These are phyloP conservation scores for Zymoseptoria brevis DNA, from an alignment of 2,329 filamentous ascomycete genomes.

Conservation along the genomic window DNA sequence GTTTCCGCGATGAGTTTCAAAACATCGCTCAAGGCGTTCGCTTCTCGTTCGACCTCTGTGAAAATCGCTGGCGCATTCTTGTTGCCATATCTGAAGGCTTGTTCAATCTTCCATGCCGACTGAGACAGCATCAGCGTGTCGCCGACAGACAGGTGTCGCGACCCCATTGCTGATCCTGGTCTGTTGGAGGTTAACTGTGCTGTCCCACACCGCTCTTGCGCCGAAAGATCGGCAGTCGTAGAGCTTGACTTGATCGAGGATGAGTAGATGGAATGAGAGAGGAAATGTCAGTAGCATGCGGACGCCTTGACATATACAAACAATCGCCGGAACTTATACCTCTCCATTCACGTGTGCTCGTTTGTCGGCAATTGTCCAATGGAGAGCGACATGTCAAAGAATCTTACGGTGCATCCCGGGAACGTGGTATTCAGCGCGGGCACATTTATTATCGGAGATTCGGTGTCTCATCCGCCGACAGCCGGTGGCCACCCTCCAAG, in stretches of 20 bases:
- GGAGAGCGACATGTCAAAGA: background rate
- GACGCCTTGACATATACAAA: background rate
- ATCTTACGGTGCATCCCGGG: background rate
- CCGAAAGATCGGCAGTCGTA: background rate
- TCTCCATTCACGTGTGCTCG: background rate
- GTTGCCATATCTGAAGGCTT: slow-evolving; percentile 36
- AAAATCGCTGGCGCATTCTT: slow-evolving; percentile 36
- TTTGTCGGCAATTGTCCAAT: background rate
- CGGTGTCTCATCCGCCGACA: background rate
- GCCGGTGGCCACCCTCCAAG: no score
- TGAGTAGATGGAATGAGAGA: background rate
- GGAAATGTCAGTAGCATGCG: background rate
- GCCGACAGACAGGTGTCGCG: slow-evolving; percentile 27
- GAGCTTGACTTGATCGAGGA: background rate
- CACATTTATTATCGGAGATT: background rate
- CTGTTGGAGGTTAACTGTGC: background rate
- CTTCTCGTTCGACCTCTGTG: slow-evolving; percentile 35
- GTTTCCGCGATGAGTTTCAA: slow-evolving; percentile 40
- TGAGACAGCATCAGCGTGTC: slow-evolving; percentile 42
- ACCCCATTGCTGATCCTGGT: slow-evolving; percentile 12
- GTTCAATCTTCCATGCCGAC: slow-evolving; percentile 39
- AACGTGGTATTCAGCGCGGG: background rate
- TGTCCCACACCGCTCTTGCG: background rate
- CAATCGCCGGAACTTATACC: background rate
- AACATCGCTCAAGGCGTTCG: slow-evolving; percentile 35